These are phyloP conservation scores for Betula pendula DNA, from an alignment of 306 rosid species.

Conservation along the genomic window DNA sequence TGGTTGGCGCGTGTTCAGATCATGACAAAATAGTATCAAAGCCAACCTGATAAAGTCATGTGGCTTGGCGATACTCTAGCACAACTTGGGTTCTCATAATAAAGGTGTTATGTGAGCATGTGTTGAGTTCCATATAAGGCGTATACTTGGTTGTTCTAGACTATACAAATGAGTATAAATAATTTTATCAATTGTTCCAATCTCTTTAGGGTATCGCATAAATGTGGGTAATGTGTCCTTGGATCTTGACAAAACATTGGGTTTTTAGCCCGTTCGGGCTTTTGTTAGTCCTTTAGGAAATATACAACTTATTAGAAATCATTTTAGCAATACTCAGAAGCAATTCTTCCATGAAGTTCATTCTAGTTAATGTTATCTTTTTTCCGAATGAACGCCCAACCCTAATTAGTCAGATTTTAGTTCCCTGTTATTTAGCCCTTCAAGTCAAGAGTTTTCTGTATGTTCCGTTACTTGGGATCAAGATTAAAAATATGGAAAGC, in stretches of 20 bases:
- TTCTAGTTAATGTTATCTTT: neutral
- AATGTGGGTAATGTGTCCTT: neutral
- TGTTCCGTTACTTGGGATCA: neutral
- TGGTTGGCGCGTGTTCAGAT: neutral
- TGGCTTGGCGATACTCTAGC: too few relatives aligned
- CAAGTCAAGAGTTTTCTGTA: neutral
- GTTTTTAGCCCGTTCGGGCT: neutral
- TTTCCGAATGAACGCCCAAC: neutral
- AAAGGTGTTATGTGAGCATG: too few relatives aligned
- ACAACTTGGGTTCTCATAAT: too few relatives aligned
- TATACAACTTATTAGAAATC: neutral
- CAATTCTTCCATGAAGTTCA: neutral
- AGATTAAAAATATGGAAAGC: neutral
- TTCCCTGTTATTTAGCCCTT: neutral
- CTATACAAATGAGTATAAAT: neutral
- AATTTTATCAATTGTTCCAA: neutral
- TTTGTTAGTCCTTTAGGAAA: neutral
- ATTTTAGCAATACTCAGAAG: neutral
- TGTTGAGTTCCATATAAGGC: neutral
- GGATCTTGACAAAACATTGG: neutral
- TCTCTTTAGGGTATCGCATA: neutral
- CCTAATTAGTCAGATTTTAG: neutral
- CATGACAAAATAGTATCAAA: neutral
- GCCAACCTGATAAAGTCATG: too few relatives aligned
- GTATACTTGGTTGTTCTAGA: neutral